phyloP scores from a whole-genome alignment of 2,329 filamentous ascomycete species.

The Escovopsis sp. region DNA sequence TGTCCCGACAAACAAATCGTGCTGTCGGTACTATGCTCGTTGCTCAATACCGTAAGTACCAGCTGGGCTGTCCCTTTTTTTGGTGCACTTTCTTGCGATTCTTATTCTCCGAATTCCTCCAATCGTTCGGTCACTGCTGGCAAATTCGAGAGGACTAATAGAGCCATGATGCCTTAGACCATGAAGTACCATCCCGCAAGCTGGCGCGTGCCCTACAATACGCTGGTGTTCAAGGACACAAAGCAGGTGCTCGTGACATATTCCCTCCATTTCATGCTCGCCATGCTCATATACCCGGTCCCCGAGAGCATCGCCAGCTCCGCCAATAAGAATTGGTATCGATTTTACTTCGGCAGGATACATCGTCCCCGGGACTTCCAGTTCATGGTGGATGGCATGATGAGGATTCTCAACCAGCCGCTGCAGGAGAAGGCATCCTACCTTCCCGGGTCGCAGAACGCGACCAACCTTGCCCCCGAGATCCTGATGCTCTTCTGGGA shows the following conservation, averaged over 20 bases:
- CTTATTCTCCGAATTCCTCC: too few relatives aligned
- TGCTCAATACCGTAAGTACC: slow-evolving; percentile 69
- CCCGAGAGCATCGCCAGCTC: slow-evolving; percentile 50
- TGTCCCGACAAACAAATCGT: slow-evolving; percentile 85
- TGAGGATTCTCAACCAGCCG: slow-evolving; percentile 78
- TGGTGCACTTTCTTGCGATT: too few relatives aligned
- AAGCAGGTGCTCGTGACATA: slow-evolving; percentile 86
- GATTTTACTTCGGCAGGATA: slow-evolving; percentile 77
- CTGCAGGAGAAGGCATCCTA: slow-evolving; percentile 81
- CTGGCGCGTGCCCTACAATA: slow-evolving; percentile 90
- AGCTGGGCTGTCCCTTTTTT: not conserved
- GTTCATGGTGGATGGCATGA: slow-evolving; percentile 92
- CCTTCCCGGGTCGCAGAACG: slow-evolving; percentile 67
- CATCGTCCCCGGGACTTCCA: slow-evolving; percentile 95
- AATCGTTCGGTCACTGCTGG: too few relatives aligned
- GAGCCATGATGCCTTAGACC: slow-evolving; percentile 35
- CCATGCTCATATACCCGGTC: slow-evolving; percentile 72
- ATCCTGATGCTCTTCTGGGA: slow-evolving; percentile 98
- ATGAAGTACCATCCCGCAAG: slow-evolving; percentile 90
- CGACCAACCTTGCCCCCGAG: slow-evolving; percentile 78
- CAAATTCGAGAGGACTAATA: too few relatives aligned
- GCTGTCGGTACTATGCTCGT: slow-evolving; percentile 75
- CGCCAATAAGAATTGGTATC: slow-evolving; percentile 77
- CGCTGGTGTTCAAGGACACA: slow-evolving; percentile 78
- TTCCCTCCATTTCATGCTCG: slow-evolving; percentile 77